A percentile compares a stretch with the other conserved stretches of the same genome.
These are phyloP conservation scores for Leishmania mexicana DNA, from an alignment of 208 protist genomes.

Conservation along the genomic window DNA sequence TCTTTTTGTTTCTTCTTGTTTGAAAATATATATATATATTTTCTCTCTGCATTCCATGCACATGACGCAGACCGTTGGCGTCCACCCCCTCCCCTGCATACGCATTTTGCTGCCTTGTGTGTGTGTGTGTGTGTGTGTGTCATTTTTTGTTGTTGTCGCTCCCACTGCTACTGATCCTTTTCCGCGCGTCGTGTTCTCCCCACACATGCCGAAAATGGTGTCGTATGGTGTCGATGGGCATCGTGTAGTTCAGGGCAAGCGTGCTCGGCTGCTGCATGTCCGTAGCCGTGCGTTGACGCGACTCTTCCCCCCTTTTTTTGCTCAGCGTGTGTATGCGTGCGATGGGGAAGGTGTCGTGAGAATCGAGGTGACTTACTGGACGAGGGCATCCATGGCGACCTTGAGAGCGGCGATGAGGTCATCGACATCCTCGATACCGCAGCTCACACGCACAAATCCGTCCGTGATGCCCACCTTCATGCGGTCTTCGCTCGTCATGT, in stretches of 20 bases:
- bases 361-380: conserved; percentile 8
- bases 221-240: neutral
- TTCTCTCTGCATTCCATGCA: neutral
- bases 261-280: neutral
- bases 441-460: conserved; percentile 92
- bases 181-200: too few species aligned
- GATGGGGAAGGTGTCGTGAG: neutral
- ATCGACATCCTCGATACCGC: conserved; percentile 94
- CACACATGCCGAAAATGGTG: neutral
- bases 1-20: too few species aligned
- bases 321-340: neutral
- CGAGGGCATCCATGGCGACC: conserved; percentile 81
- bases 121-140: neutral
- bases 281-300: neutral
- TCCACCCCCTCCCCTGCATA: neutral
- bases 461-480: conserved; percentile 95
- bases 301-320: neutral
- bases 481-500: conserved; percentile 93
- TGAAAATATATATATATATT: neutral
- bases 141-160: neutral
- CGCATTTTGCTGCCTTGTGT: neutral
- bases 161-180: neutral
- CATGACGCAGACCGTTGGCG: neutral
- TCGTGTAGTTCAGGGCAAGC: neutral
- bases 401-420: conserved; percentile 94